Percentiles rank a stretch among this genome's conserved stretches.
These are phyloP conservation scores for Tulasnella calospora DNA, from an alignment of 768 basidiomycete species.

Conservation along the genomic window DNA sequence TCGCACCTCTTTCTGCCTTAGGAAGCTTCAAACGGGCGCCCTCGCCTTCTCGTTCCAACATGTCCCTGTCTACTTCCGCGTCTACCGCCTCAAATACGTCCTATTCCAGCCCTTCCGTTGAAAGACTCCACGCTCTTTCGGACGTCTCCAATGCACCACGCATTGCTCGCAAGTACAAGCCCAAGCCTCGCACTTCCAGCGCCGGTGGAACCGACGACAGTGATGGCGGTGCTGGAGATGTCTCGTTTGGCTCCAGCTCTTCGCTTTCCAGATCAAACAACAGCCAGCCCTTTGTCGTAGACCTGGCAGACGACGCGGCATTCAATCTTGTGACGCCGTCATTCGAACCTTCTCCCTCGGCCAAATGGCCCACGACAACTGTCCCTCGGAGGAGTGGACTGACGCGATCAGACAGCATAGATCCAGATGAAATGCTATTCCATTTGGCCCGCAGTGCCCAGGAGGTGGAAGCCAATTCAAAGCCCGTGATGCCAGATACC, in stretches of 20 bases:
- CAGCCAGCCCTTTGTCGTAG: constrained; percentile 4
- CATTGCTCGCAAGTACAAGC: constrained; percentile 22
- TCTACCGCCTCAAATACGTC: constrained; percentile 18
- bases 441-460: constrained; percentile 17
- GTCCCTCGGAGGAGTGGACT: background rate
- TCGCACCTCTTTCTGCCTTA: background rate
- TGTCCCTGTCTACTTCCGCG: constrained; percentile 24
- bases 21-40: background rate
- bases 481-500: constrained; percentile 29
- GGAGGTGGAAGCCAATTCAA: constrained; percentile 11
- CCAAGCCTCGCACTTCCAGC: background rate
- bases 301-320: background rate
- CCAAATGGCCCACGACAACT: constrained; percentile 13
- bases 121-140: background rate
- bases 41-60: constrained; percentile 22
- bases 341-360: background rate
- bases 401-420: background rate
- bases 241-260: constrained; percentile 18
- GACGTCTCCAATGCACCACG: background rate
- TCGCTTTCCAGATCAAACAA: background rate
- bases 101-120: constrained; percentile 12
- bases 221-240: constrained; percentile 11
- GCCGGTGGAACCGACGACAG: constrained; percentile 9
- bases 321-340: constrained; percentile 18
- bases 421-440: constrained; percentile 19